phyloP scores from a whole-genome alignment of 768 basidiomycete genomes.

The Calocybe cyanea region DNA sequence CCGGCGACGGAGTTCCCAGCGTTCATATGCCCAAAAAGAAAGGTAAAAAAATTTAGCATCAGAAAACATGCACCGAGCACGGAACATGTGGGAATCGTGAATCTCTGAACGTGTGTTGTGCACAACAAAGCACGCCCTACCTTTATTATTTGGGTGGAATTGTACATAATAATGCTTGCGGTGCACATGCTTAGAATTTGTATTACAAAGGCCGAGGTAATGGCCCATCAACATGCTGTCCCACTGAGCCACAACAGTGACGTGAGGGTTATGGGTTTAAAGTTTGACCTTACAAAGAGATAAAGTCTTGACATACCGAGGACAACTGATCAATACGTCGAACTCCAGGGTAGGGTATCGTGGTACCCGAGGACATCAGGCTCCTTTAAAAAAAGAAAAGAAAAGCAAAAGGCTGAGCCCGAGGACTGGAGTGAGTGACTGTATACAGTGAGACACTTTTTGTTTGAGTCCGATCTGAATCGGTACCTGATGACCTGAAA shows the following conservation, averaged over 20 bases:
- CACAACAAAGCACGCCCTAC: slow-evolving; percentile 4
- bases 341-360: background rate
- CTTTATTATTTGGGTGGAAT: slow-evolving; percentile 2
- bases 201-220: slow-evolving; percentile 9
- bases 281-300: too few species aligned
- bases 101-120: slow-evolving; percentile 23
- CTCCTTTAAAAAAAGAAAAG: background rate
- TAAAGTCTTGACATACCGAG: slow-evolving; percentile 1
- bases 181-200: slow-evolving; percentile 4
- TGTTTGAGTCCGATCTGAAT: too few species aligned
- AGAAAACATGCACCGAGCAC: slow-evolving; percentile 27
- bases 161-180: slow-evolving; percentile 7
- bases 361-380: slow-evolving; percentile 1
- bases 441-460: too few species aligned
- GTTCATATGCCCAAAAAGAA: slow-evolving; percentile 27
- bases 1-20: slow-evolving; percentile 26
- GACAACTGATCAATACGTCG: background rate
- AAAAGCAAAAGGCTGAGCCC: background rate
- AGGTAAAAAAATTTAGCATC: too few species aligned
- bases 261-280: background rate
- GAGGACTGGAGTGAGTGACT: slow-evolving; percentile 2
- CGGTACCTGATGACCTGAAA: too few species aligned
- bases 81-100: slow-evolving; percentile 30
- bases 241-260: background rate
- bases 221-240: slow-evolving; percentile 6